Conservation (phyloP, 495 filamentous ascomycete genomes). For the Neurospora cerealis region DNA sequence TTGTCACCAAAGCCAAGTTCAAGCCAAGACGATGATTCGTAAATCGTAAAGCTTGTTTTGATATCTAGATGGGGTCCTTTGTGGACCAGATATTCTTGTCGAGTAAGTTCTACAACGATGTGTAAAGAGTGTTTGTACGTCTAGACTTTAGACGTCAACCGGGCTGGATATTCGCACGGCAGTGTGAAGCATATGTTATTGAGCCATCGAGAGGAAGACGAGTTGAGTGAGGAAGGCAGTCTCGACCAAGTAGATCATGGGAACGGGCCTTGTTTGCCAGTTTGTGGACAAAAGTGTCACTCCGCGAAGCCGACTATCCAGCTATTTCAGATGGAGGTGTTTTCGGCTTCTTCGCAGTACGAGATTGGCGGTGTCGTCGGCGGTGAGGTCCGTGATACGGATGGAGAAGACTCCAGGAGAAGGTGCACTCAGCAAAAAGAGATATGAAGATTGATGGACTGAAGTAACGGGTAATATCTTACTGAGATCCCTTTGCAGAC, state of each 20-base stretch:
- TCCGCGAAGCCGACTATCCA: not conserved
- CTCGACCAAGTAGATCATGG: not conserved
- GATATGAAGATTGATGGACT: not conserved
- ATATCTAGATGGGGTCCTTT: constrained; percentile 12
- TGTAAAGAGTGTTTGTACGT: not conserved
- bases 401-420: not conserved
- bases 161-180: not conserved
- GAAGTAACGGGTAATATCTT: not conserved
- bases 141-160: not conserved
- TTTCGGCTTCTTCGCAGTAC: not conserved
- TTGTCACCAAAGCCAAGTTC: not conserved
- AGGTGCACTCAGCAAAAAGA: not conserved
- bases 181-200: not conserved
- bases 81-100: not conserved
- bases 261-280: not conserved
- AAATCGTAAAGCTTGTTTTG: not conserved
- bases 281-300: not conserved
- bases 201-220: not conserved
- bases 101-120: not conserved
- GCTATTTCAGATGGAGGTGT: not conserved
- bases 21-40: not conserved
- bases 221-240: not conserved
- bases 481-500: not conserved
- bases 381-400: not conserved
- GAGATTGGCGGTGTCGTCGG: not conserved